Evolutionary conservation across 257 asterid species (phyloP), one percentile per base, ranked within the genome.

Genomic region (Scutellaria minor): DNA sequence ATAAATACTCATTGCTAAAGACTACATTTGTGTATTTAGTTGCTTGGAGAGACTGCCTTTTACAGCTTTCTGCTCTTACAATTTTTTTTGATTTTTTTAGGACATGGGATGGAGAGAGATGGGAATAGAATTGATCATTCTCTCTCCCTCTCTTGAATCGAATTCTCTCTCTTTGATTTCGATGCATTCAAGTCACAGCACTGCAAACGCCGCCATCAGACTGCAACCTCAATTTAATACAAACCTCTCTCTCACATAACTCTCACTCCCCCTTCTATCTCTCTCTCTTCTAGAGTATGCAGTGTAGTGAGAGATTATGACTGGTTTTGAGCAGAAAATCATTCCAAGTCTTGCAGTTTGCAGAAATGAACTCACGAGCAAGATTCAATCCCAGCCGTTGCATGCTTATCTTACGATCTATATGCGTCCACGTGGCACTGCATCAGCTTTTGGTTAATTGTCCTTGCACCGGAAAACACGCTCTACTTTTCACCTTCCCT

Each of bases 141-240:
- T 24, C 27, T 24, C 27, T 24, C 27, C 1, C 27, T 24, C 27
- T 0, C 27, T 24, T 79, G 81, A 76, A 70, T 79, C 79, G 57
- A 75, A 66, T 83, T 51, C 18, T 66, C 3, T 73, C 18, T 75
- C 18, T 24, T 24, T 24, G 27, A 24, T 24, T 24, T 24, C 2
- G 84, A 66, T 75, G 86, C 94, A 89, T 85, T 93, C 85, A 90
- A 85, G 79, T 11, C 82, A 78, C 90, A 78, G 91, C 82, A 72
- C 96, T 90, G 93, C 91, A 88, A 87, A 88, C 94, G 98, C 98
- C 96, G 98, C 96, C 98, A 84, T 78, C 80, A 77, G 90, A 54
- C 87, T 82, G 82, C 82, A 58, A 86, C 93, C 88, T 85, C 87
- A 82, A 90, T 87, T 88, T 80, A 89, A 84, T 87, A 78, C 86